phyloP scores from a whole-genome alignment of 106 monocot species.

The Allium fistulosum region DNA sequence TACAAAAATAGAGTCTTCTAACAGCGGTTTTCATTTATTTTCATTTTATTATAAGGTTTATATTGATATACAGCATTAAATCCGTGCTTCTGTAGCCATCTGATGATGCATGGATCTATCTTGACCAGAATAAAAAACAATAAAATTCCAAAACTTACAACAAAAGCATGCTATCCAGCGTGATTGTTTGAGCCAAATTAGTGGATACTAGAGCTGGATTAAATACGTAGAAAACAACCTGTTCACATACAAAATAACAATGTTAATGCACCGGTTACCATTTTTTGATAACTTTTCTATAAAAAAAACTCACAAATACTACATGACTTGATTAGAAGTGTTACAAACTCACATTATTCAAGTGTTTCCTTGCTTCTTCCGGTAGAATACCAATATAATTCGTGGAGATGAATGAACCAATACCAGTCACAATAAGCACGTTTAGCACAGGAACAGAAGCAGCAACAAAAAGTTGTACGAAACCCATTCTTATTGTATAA shows the following conservation, averaged over 20 bases:
- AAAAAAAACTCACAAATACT: no score
- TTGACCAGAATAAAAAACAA: no score
- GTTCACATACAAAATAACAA: slow-evolving; percentile 4
- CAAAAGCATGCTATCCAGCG: slow-evolving; percentile 48
- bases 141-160: slow-evolving; percentile 34
- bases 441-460: slow-evolving; percentile 73
- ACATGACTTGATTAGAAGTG: neutral
- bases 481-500: slow-evolving; percentile 29
- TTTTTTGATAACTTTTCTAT: no score
- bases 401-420: slow-evolving; percentile 60
- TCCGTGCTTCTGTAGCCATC: no score
- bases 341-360: slow-evolving; percentile 61
- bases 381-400: slow-evolving; percentile 29
- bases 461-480: slow-evolving; percentile 47
- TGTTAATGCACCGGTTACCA: neutral
- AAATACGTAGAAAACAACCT: slow-evolving; percentile 78
- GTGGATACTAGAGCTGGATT: slow-evolving; percentile 64
- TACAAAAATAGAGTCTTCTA: no score
- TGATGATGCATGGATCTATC: no score
- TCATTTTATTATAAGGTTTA: no score
- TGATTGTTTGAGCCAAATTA: slow-evolving; percentile 59
- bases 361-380: slow-evolving; percentile 54
- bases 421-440: slow-evolving; percentile 63
- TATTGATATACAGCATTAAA: no score
- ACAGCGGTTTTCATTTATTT: no score